Evolutionary conservation across 1,284 basidiomycete genomes (phyloP), one percentile per base, ranked within the genome.

Genomic region (Lentinula novae-zelandiae): DNA sequence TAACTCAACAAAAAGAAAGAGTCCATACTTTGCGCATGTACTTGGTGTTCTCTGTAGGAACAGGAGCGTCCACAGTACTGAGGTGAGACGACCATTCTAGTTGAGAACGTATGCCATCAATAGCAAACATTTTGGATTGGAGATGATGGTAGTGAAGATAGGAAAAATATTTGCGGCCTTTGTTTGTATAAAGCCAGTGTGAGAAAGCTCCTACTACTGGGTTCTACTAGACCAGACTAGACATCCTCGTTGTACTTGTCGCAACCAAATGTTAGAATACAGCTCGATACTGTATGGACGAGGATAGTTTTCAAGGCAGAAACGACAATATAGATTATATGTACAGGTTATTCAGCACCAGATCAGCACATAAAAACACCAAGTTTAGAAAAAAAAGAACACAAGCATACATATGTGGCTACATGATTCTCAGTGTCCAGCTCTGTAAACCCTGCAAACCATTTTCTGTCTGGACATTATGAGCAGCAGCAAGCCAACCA

Each of bases 81-180:
- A 97, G 81, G 65, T 83, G 84, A 53, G 93, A 88, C 69, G 90
- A 87, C 95, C 95, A 98, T 75, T 95, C 89, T 72, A 97, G 85
- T 74, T 95, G 93, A 65, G 93, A 94, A 66, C 82, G 82, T 71
- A 87, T 85, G 44, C 80, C 80, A 65, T 82, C 80, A 65, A 77
- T 72, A 60, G 76, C 78, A 69, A 78, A 81, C 82, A 84, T 83
- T 60, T 63, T 70, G 68, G 64, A 52, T 40, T 65, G 64, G 62
- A 70, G 62, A 63, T 66, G 62, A 60, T 60, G 55, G 64, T 59
- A 57, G 63, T 64, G 67, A 58, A 63, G 60, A 49, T 61, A 33
- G 55, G 34, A 31, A 49, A 44, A 38, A 48, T 39, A 20, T 22
- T 46, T 46, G 44, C 44, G 33, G 52, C 33, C 12, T 38, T 53